Evolutionary conservation across 495 filamentous ascomycete species (phyloP), one percentile per base, ranked within the genome.

Genomic region (Aspergillus egyptiacus): DNA sequence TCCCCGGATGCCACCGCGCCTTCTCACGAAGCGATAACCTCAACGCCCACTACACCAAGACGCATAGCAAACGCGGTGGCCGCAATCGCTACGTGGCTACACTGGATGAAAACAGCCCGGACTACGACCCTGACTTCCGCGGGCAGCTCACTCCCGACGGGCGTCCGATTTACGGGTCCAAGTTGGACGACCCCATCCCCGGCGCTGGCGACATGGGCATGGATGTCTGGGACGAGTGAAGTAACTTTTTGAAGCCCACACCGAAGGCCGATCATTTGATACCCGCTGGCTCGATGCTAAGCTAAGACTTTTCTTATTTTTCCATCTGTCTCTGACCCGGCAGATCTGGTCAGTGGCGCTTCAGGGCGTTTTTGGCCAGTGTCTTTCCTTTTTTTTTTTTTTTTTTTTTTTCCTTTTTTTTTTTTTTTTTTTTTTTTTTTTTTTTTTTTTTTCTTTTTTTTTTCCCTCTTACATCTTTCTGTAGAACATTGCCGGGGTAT

Each of bases 11-110:
- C 32, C 65, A 69, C 25, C 68, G 67, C 2, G 66, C 65, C 1
- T 75, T 75, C 51, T 69, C 67, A 0, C 63, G 72, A 33, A 74
- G 70, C 22, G 72, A 75, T 44, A 75, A 75, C 51, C 65, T 75
- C 23, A 75, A 73, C 23, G 69, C 69, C 4, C 72, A 75, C 43
- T 73, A 71, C 32, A 70, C 68, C 28, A 75, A 71, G 58, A 73
- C 70, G 38, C 72, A 74, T 64, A 74, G 68, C 59, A 73, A 73
- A 57, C 68, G 68, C 1, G 72, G 69, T 38, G 70, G 69, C 5
- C 69, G 72, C 23, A 74, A 73, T 34, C 64, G 70, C 32, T 75
- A 75, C 32, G 70, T 75, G 2, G 69, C 71, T 8, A 75, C 71
- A 6, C 60, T 73, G 20, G 71, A 75, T 44, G 67, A 71, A 22